Percentiles rank a stretch among this genome's conserved stretches.
Conservation (phyloP, 2,329 filamentous ascomycete genomes). For the Beauveria sp. region DNA sequence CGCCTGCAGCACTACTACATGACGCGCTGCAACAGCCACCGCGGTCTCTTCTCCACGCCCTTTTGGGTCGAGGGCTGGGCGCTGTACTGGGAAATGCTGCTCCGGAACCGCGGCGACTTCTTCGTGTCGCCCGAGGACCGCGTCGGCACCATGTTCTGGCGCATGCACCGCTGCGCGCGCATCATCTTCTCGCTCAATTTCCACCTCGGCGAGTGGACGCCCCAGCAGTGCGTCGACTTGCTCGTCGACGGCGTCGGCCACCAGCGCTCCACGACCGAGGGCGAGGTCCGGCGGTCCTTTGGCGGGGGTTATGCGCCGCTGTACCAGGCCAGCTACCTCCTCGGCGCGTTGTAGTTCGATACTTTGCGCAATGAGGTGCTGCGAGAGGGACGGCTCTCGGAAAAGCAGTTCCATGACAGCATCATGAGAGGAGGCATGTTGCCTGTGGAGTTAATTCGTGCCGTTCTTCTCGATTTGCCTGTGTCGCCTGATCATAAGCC, state of each 20-base stretch:
- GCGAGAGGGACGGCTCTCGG: conserved; percentile 27
- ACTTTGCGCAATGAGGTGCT: conserved; percentile 42
- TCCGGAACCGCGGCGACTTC: conserved; percentile 48
- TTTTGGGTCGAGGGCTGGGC: conserved; percentile 57
- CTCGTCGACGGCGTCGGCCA: conserved; percentile 50
- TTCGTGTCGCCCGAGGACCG: conserved; percentile 41
- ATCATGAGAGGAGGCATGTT: conserved; percentile 44
- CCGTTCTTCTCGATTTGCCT: conserved; percentile 34
- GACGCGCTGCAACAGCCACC: conserved; percentile 39
- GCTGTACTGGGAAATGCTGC: conserved; percentile 53
- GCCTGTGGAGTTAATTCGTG: conserved; percentile 47
- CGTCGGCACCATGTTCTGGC: conserved; percentile 54
- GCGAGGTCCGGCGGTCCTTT: conserved; percentile 50
- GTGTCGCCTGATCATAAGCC: conserved; percentile 37
- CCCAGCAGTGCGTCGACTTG: conserved; percentile 48
- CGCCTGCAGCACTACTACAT: conserved; percentile 45
- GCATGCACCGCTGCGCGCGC: conserved; percentile 53
- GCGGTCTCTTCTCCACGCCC: conserved; percentile 45
- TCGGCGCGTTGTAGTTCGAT: conserved; percentile 50
- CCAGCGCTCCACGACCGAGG: conserved; percentile 51
- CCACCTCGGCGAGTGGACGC: conserved; percentile 46
- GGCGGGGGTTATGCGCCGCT: conserved; percentile 48
- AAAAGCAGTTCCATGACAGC: conserved; percentile 49
- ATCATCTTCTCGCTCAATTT: conserved; percentile 52
- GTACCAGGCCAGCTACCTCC: conserved; percentile 53